phyloP scores from a whole-genome alignment of 441 rosid genomes.

The Jatropha podagrica region DNA sequence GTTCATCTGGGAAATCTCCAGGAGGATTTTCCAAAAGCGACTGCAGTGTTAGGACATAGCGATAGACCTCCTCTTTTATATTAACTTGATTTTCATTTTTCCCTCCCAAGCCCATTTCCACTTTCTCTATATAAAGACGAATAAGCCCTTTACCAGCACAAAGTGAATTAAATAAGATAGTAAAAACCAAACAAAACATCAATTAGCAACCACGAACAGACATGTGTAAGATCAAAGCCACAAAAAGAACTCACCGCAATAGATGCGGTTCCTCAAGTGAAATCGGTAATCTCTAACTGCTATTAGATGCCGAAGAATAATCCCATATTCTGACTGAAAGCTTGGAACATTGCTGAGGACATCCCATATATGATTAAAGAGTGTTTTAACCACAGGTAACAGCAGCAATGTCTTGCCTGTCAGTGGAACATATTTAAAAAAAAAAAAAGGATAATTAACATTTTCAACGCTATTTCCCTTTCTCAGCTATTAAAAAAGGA shows the following conservation, averaged over 20 bases:
- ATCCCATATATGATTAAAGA: constrained; percentile 75
- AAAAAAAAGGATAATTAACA: constrained; percentile 8
- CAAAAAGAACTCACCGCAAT: constrained; percentile 57
- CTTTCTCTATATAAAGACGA: constrained; percentile 75
- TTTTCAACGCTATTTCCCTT: background rate
- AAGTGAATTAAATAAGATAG: constrained; percentile 17
- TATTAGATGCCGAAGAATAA: constrained; percentile 77
- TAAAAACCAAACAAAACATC: constrained; percentile 7
- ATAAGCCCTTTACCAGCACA: constrained; percentile 55
- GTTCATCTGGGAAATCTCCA: constrained; percentile 77
- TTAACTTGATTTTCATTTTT: constrained; percentile 46
- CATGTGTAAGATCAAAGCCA: constrained; percentile 7
- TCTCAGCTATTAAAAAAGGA: background rate
- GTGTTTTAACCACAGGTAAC: constrained; percentile 63
- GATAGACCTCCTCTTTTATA: constrained; percentile 81
- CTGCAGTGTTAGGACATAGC: constrained; percentile 62
- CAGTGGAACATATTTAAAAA: constrained; percentile 12
- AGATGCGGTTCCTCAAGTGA: constrained; percentile 74
- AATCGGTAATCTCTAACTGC: constrained; percentile 65
- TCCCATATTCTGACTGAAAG: constrained; percentile 88
- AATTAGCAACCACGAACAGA: constrained; percentile 19
- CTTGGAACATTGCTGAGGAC: constrained; percentile 71
- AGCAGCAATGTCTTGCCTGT: constrained; percentile 64
- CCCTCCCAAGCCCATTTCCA: constrained; percentile 51
- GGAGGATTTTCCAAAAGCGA: constrained; percentile 88